phyloP scores from a whole-genome alignment of 345 rosid species.

The Gossypium herbaceum region DNA sequence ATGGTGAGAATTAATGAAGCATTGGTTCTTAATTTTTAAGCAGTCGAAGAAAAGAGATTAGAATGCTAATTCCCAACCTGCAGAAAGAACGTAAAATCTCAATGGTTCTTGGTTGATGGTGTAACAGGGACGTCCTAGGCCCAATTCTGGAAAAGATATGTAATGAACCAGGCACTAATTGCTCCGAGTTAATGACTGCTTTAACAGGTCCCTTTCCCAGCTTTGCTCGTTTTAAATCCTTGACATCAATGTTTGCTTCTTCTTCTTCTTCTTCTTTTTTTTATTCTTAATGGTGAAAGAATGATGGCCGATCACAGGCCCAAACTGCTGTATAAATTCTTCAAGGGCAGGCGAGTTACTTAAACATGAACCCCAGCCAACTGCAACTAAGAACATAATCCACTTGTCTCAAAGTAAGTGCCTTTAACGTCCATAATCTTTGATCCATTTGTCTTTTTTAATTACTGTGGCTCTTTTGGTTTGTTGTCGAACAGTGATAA shows the following conservation, averaged over 20 bases:
- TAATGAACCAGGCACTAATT: slow-evolving; percentile 29
- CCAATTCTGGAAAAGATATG: slow-evolving; percentile 36
- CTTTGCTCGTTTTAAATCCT: neutral
- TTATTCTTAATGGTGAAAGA: neutral
- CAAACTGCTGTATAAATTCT: slow-evolving; percentile 54
- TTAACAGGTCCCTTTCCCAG: slow-evolving; percentile 37
- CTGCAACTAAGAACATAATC: slow-evolving; percentile 51
- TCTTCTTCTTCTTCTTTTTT: too few species aligned
- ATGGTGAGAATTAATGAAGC: slow-evolving; percentile 25
- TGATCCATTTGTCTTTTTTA: neutral
- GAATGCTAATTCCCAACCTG: neutral
- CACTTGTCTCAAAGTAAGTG: slow-evolving; percentile 53
- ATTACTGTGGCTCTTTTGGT: neutral
- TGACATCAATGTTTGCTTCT: neutral
- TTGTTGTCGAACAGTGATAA: slow-evolving; percentile 29
- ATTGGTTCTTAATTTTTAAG: neutral
- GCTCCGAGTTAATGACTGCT: slow-evolving; percentile 36
- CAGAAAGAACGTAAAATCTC: neutral
- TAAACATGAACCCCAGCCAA: slow-evolving; percentile 48
- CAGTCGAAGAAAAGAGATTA: neutral
- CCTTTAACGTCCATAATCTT: neutral
- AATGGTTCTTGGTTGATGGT: neutral
- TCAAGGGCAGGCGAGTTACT: slow-evolving; percentile 32
- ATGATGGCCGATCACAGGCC: slow-evolving; percentile 27
- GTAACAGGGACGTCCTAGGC: slow-evolving; percentile 32